Base-by-base conservation (phyloP, 106 monocot genomes). In the Allium cepa region DNA sequence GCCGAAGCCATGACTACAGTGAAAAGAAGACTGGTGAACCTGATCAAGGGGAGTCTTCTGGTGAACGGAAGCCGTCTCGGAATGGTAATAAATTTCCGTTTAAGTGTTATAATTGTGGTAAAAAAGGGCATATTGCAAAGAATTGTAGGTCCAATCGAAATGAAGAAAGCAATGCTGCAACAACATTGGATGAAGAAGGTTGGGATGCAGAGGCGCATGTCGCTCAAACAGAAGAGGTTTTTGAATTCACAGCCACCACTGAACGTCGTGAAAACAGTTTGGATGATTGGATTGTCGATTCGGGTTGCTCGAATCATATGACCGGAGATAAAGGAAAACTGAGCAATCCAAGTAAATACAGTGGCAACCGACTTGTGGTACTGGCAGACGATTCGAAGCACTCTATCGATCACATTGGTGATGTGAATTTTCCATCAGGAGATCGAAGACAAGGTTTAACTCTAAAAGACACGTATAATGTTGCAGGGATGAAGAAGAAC, bases 401-500 rank as follows among this genome's bases (percentile, higher is more conserved):
- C 22, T 22, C 22, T 22, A 22, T 22, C 22, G 22, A 22, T 22
- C 22, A 22, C 22, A 22, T 22, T 22, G 22, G 3, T 7, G 8
- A 26, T 8, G 1, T 8, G 3, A 26, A 9, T 3, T 28, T 26
- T 7, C 5, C n/a, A 26, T 28, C 10, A 10, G 6, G 3, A 17
- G 2, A 1, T 26, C 9, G 8, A 26, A 26, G 4, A 60, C 22
- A 3, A 26, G 9, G 8, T 26, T 3, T 10, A 60, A 10, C 11
- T 60, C 27, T 60, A 22, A 22, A 22, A 22, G 22, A 22, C 22
- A 22, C 22, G 22, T 22, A 62, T 10, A 10, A 62, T 46, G 26
- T 46, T 46, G 46, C 46, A 28, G 11, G 62, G 36, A 62, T 62
- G 62, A 62, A 62, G 7, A 62, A 62, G 11, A 62, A 46, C 47